Conservation (phyloP, 495 filamentous ascomycete genomes). For the Recurvomyces mirabilis region DNA sequence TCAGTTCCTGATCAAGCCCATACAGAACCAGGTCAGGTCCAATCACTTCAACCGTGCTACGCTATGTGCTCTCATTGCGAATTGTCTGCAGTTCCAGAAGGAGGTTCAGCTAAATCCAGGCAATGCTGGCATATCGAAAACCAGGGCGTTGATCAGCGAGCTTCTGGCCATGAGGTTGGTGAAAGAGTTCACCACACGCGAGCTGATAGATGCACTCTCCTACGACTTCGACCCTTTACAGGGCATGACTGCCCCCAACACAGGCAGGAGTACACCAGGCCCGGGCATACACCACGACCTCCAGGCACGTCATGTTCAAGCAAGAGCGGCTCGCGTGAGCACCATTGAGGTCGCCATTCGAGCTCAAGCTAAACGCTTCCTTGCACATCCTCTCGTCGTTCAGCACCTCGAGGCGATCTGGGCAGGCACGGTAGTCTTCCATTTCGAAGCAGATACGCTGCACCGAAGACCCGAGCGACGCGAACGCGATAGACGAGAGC, state of each 20-base stretch:
- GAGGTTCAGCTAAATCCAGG: conserved; percentile 70
- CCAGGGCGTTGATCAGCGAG: conserved; percentile 77
- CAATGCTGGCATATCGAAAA: conserved; percentile 68
- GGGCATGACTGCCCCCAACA: conserved; percentile 45
- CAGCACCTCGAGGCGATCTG: conserved; percentile 92
- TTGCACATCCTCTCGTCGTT: conserved; percentile 79
- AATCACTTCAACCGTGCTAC: conserved; percentile 77
- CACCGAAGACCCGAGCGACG: conserved; percentile 44
- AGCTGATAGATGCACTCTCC: conserved; percentile 81
- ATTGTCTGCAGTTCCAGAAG: conserved; percentile 85
- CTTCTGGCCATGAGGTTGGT: conserved; percentile 83
- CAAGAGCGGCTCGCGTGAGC: conserved; percentile 62
- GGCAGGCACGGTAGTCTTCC: conserved; percentile 87
- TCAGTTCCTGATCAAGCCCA: conserved; percentile 87
- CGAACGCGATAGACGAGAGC: conserved; percentile 14
- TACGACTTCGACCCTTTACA: conserved; percentile 93
- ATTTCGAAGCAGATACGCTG: conserved; percentile 71
- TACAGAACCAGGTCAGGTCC: conserved; percentile 67
- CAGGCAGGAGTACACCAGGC: conserved; percentile 10
- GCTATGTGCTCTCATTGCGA: conserved; percentile 81
- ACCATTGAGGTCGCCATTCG: conserved; percentile 86
- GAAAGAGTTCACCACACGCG: conserved; percentile 75
- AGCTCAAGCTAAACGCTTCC: conserved; percentile 76
- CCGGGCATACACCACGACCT: conserved; percentile 23
- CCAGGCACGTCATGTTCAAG: conserved; percentile 28